Conservation (phyloP, 2,329 filamentous ascomycete genomes). For the Epichloe gansuensis region DNA sequence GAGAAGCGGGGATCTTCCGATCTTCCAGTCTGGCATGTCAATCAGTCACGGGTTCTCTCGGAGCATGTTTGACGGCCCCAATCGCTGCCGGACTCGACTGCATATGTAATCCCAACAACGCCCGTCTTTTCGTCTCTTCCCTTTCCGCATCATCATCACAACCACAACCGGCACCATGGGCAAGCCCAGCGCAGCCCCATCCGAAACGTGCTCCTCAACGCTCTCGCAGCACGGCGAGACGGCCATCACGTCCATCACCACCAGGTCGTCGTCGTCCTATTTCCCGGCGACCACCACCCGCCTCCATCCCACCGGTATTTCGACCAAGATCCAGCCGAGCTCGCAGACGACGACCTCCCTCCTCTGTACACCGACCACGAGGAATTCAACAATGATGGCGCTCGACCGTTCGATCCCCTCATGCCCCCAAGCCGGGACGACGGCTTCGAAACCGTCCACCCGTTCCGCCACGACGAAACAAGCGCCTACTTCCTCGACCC, state of each 20-base stretch:
- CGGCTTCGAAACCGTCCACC: constrained; percentile 10
- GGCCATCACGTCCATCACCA: constrained; percentile 15
- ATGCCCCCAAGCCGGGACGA: constrained; percentile 11
- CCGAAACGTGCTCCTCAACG: constrained; percentile 7
- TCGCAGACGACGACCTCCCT: constrained; percentile 29
- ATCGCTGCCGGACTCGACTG: no score
- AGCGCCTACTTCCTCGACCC: constrained; percentile 30
- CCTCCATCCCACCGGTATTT: constrained; percentile 18
- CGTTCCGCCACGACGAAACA: constrained; percentile 19
- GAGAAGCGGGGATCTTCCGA: no score
- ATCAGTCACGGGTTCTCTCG: no score
- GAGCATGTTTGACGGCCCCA: no score
- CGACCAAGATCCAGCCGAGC: constrained; percentile 25
- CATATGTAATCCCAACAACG: no score
- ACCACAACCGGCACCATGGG: constrained; percentile 12
- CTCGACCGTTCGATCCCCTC: constrained; percentile 14
- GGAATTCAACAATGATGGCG: constrained; percentile 7
- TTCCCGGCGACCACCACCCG: not conserved
- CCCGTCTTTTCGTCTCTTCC: not conserved
- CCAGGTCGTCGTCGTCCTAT: constrained; percentile 10
- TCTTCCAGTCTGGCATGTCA: no score
- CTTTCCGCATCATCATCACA: not conserved
- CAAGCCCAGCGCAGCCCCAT: constrained; percentile 11
- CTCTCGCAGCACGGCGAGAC: constrained; percentile 14
- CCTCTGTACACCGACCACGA: constrained; percentile 32